Evolutionary conservation across 805 yeast species (phyloP), one percentile per base, ranked within the genome.

Genomic region (Debaryomyces prosopidis): DNA sequence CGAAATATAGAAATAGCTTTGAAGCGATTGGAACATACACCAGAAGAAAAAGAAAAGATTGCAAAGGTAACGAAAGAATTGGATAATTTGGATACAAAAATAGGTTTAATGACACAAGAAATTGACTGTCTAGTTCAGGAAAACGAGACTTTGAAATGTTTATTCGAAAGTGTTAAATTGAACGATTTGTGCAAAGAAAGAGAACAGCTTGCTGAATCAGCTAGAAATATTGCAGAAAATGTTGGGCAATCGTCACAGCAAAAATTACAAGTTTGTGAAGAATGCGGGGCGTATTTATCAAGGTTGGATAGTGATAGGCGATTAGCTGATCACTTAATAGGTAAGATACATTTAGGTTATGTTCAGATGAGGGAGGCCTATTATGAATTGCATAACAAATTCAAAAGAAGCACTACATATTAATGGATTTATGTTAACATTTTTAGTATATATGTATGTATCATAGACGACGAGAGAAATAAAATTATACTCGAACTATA

Each of bases 231-330:
- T 5, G 77, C 84, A 11, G 96, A 88, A 46, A 83, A 81, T 57
- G 75, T 85, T 6, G 94, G 95, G 2, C 92, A 88, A 54, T 79
- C 90, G 10, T 89, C 94, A 1, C 96, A 87, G 58, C 97, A 91
- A 57, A 88, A 89, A 62, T 71, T 91, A 38, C 97, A 90, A 63
- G 96, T 89, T 1, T 91, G 98, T 65, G 87, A 81, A 51, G 82
- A 81, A 1, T 91, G 98, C 66, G 96, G 96, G 1, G 96, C 96
- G 0, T 89, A 85, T 58, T 69, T 92, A 32, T 87, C 96, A 7
- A 72, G 92, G 49, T 68, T 90, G 45, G 98, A 91, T 62, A 88
- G 86, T 47, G 97, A 91, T 61, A 75, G 90, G 61, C 75, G 97
- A 54, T 71, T 91, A 50, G 96, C 92, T 1, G 96, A 87, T 54